These are phyloP conservation scores for Boletus patriciae DNA, from an alignment of 768 basidiomycete genomes.

Conservation along the genomic window DNA sequence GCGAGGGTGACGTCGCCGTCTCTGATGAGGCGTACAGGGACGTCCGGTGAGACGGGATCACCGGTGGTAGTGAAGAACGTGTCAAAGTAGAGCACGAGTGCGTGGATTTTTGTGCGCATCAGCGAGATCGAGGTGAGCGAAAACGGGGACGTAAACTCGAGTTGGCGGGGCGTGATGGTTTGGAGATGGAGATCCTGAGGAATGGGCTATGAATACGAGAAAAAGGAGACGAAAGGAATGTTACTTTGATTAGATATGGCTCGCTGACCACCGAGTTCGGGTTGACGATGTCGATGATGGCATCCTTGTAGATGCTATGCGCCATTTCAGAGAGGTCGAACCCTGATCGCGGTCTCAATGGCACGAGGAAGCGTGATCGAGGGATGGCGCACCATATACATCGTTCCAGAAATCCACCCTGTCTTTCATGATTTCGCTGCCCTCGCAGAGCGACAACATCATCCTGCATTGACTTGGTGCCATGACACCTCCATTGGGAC, in stretches of 20 bases:
- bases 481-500: conserved; percentile 71
- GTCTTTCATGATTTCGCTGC: conserved; percentile 72
- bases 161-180: conserved; percentile 62
- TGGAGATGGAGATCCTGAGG: conserved; percentile 73
- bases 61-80: conserved; percentile 77
- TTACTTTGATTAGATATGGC: conserved; percentile 67
- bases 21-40: conserved; percentile 54
- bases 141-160: conserved; percentile 81
- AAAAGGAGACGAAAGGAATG: conserved; percentile 4
- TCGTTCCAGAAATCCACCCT: conserved; percentile 87
- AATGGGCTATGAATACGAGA: not conserved
- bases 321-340: conserved; percentile 89
- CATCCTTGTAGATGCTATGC: conserved; percentile 71
- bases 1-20: conserved; percentile 64
- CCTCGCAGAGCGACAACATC: conserved; percentile 81
- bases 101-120: conserved; percentile 64
- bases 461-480: conserved; percentile 89
- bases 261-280: conserved; percentile 64
- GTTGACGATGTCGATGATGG: conserved; percentile 77
- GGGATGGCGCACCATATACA: conserved; percentile 67
- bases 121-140: conserved; percentile 60
- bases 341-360: conserved; percentile 44
- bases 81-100: conserved; percentile 93
- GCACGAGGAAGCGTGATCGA: not conserved
- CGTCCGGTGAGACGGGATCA: conserved; percentile 52